Percentiles rank a stretch among this genome's conserved stretches.
phyloP scores from a whole-genome alignment of 192 early-diverging fungal genomes.

The Nowakowskiella sp. region DNA sequence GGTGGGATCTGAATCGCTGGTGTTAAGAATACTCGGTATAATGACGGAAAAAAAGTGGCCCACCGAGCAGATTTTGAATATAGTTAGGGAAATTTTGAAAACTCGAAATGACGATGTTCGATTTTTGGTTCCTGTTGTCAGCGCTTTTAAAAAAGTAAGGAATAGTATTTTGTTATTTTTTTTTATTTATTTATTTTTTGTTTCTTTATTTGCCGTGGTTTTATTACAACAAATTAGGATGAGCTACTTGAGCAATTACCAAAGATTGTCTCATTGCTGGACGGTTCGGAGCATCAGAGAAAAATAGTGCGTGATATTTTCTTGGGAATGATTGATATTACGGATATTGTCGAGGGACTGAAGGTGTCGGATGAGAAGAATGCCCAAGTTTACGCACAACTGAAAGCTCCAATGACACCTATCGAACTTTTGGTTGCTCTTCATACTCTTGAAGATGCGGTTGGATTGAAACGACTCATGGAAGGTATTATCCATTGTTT shows the following conservation, averaged over 20 bases:
- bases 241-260: constrained; percentile 53
- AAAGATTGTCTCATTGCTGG: constrained; percentile 51
- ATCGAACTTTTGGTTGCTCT: constrained; percentile 60
- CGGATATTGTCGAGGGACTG: background rate
- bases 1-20: constrained; percentile 60
- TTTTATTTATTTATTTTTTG: background rate
- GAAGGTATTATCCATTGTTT: constrained; percentile 49
- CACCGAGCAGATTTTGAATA: constrained; percentile 42
- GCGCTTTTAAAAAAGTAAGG: constrained; percentile 51
- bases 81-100: constrained; percentile 42
- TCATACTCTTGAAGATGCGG: constrained; percentile 60
- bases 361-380: background rate
- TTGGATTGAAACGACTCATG: constrained; percentile 52
- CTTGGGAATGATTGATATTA: constrained; percentile 42
- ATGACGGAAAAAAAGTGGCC: constrained; percentile 51
- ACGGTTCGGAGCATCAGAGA: constrained; percentile 53
- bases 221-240: constrained; percentile 18
- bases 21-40: constrained; percentile 51
- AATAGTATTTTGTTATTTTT: constrained; percentile 5
- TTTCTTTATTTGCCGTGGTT: constrained; percentile 4
- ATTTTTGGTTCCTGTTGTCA: constrained; percentile 62
- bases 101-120: constrained; percentile 51
- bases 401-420: constrained; percentile 37
- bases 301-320: constrained; percentile 56
- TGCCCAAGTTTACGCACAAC: background rate